Base-by-base conservation (phyloP, 306 rosid genomes). In the Notholithocarpus densiflorus region DNA sequence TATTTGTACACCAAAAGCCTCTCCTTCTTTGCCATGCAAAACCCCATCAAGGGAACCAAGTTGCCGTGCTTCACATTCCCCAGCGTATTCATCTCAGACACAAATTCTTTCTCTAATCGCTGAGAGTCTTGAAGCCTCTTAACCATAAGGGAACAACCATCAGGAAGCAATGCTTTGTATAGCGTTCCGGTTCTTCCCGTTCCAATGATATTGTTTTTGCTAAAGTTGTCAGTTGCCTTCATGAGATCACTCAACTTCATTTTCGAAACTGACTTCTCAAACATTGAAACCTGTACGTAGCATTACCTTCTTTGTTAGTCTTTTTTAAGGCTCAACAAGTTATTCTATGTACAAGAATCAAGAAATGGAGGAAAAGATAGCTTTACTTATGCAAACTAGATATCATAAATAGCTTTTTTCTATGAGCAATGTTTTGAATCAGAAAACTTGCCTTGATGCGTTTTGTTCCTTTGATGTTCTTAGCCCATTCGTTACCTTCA, bases 401-500 rank as follows among this genome's bases (percentile, higher is more conserved):
- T 65, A 65, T 65, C 45, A 48, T 2, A 65, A 65, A 17, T 31
- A 66, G 69, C 12, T 48, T 5, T 27, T 27, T 62, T 15, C 40
- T 26, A 26, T 32, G n/a, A 62, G 40, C 40, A 26, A 62, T 9
- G 10, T 60, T 21, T 12, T 21, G 66, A 60, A 60, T 60, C 69
- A n/a, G 53, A 83, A 19, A 72, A 15, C 89, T 88, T 86, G 74
- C 98, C 97, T 94, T 92, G 76, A 93, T 87, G 77, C 73, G 83
- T 76, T 94, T 92, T 23, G 88, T 82, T 84, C 95, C 92, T 86
- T 89, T 92, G 4, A 94, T 40, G 80, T 71, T 90, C 86, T 85
- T 89, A 19, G 97, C 97, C 97, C 98, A 94, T 82, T 94, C 88
- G 87, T 94, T 94, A 32, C 97, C 98, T 86, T 94, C 92, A 14